Conservation (phyloP, 1,284 basidiomycete genomes). For the Boletus mariae region DNA sequence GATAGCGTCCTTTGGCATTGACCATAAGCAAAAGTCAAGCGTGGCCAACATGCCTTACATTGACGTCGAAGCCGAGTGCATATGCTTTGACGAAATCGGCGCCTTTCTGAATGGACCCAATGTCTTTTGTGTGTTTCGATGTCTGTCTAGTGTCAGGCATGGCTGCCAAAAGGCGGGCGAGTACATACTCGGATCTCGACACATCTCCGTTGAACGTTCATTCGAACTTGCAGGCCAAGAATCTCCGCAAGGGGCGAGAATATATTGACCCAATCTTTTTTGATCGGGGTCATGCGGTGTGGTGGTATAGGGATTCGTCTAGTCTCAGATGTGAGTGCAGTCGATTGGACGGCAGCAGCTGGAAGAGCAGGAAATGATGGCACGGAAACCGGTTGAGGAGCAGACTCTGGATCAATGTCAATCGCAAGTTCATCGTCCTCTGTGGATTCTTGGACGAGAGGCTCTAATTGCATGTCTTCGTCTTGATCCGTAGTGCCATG, state of each 20-base stretch:
- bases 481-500: constrained; percentile 26
- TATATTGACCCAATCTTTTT: constrained; percentile 96
- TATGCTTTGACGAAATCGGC: constrained; percentile 97
- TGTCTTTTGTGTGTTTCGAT: constrained; percentile 90
- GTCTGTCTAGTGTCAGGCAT: constrained; percentile 55
- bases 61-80: constrained; percentile 90
- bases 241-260: constrained; percentile 97
- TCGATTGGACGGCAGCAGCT: constrained; percentile 48
- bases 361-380: constrained; percentile 68
- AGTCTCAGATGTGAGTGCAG: constrained; percentile 71
- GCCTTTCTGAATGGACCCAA: constrained; percentile 93
- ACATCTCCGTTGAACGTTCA: constrained; percentile 87
- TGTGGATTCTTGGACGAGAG: constrained; percentile 9
- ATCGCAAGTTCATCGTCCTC: constrained; percentile 66
- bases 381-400: constrained; percentile 41
- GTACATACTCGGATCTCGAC: constrained; percentile 87
- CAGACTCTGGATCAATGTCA: constrained; percentile 44
- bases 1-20: constrained; percentile 75
- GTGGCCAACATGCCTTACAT: constrained; percentile 47
- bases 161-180: constrained; percentile 1
- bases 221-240: constrained; percentile 89
- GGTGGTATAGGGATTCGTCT: constrained; percentile 88
- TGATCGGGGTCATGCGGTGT: constrained; percentile 95
- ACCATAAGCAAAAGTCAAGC: background rate
- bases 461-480: constrained; percentile 35